A percentile compares a stretch with the other conserved stretches of the same genome.
phyloP scores from a whole-genome alignment of 345 rosid genomes.

The Syzygium oleosum region DNA sequence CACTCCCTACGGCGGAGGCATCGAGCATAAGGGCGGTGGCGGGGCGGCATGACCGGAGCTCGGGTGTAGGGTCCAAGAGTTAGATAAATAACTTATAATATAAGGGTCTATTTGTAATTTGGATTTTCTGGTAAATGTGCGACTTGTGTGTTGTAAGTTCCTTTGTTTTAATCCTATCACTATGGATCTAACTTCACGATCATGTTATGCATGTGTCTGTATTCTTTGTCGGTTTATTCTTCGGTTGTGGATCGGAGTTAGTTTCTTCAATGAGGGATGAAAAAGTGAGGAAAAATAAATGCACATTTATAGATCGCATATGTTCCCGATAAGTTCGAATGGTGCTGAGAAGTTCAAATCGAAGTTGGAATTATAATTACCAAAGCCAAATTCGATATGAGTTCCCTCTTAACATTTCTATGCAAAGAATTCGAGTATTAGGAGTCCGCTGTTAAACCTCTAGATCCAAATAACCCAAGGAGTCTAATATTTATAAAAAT shows the following conservation, averaged over 20 bases:
- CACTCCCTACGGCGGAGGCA: slow-evolving; percentile 22
- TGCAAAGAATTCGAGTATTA: neutral
- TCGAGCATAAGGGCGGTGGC: neutral
- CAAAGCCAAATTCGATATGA: neutral
- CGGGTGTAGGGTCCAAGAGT: neutral
- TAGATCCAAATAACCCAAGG: neutral
- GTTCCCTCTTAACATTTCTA: neutral
- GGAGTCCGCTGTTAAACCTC: neutral
- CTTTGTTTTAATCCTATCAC: neutral
- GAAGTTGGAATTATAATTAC: neutral
- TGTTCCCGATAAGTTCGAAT: neutral
- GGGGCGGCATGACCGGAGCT: neutral
- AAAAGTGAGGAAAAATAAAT: neutral
- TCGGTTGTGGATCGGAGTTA: neutral
- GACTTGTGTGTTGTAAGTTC: neutral
- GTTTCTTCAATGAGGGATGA: neutral
- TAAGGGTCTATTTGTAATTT: neutral
- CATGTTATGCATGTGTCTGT: neutral
- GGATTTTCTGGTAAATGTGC: neutral
- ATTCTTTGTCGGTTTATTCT: neutral
- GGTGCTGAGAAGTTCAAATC: neutral
- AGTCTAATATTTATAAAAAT: neutral
- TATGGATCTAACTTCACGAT: neutral
- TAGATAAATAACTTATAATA: neutral
- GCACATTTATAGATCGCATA: neutral